A percentile compares a stretch with the other conserved stretches of the same genome.
Conservation (phyloP, 2,329 filamentous ascomycete species). For the Trichoderma sp. region DNA sequence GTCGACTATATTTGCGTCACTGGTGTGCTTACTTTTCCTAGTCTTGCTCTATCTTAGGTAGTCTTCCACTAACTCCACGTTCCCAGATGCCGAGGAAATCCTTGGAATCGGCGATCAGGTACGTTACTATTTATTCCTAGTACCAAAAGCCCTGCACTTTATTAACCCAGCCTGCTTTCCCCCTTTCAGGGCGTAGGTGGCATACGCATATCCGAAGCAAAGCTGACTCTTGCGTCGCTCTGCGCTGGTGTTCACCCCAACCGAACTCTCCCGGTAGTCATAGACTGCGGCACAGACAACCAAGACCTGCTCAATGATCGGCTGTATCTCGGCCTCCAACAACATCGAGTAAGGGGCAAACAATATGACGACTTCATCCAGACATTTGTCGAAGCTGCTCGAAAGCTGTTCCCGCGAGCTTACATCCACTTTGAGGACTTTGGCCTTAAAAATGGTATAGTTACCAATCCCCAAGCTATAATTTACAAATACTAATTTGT, state of each 20-base stretch:
- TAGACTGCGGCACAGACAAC: slow-evolving; percentile 86
- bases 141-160: neutral
- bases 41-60: neutral
- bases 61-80: neutral
- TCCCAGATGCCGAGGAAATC: slow-evolving; percentile 62
- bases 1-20: slow-evolving; percentile 88
- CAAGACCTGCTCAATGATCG: slow-evolving; percentile 69
- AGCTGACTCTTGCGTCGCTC: slow-evolving; percentile 75
- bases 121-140: neutral
- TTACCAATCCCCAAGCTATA: neutral
- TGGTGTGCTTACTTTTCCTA: slow-evolving; percentile 45
- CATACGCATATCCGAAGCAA: slow-evolving; percentile 79
- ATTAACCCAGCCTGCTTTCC: neutral
- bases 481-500: neutral
- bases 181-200: slow-evolving; percentile 64
- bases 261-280: slow-evolving; percentile 72
- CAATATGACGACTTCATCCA: slow-evolving; percentile 76
- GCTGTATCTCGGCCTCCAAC: slow-evolving; percentile 72
- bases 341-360: slow-evolving; percentile 64
- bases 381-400: slow-evolving; percentile 64
- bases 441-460: slow-evolving; percentile 64
- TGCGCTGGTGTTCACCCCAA: slow-evolving; percentile 85
- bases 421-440: slow-evolving; percentile 93
- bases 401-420: slow-evolving; percentile 70
- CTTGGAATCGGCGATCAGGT: slow-evolving; percentile 80